Percentiles rank a stretch among this genome's conserved stretches.
Conservation (phyloP, 2,329 filamentous ascomycete genomes). For the Hypoxylon sp. region DNA sequence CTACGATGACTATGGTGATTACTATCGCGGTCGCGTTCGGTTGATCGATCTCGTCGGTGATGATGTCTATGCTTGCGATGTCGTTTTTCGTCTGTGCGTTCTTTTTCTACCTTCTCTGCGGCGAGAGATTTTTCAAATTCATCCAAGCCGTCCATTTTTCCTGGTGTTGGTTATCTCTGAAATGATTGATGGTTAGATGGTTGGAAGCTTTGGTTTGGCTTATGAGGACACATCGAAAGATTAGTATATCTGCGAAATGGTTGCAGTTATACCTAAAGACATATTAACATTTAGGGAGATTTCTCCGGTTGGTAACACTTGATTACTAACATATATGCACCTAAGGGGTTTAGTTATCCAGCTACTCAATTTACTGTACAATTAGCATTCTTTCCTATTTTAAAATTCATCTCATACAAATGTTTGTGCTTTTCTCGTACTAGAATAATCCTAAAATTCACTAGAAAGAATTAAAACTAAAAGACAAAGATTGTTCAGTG, state of each 20-base stretch:
- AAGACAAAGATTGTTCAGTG: neutral
- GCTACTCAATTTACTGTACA: too few species aligned
- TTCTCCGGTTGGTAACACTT: neutral
- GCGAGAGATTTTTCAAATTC: conserved; percentile 84
- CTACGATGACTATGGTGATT: conserved; percentile 46
- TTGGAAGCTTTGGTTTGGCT: conserved; percentile 1
- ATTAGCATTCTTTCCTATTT: too few species aligned
- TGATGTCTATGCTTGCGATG: conserved; percentile 55
- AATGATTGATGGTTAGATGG: neutral
- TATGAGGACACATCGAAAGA: conserved; percentile 19
- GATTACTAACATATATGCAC: conserved; percentile 10
- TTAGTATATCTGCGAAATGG: conserved; percentile 1
- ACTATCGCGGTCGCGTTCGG: conserved; percentile 50
- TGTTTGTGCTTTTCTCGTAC: too few species aligned
- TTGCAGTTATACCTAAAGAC: neutral
- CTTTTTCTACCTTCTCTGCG: conserved; percentile 65
- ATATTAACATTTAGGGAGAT: too few species aligned
- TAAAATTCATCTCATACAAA: too few species aligned
- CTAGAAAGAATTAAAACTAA: too few species aligned
- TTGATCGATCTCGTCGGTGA: conserved; percentile 59
- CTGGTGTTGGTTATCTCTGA: neutral
- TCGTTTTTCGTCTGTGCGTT: conserved; percentile 57
- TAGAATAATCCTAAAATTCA: too few species aligned
- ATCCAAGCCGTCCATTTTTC: conserved; percentile 61
- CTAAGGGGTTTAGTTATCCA: neutral